phyloP scores from a whole-genome alignment of 108 stramenopile genomes.

The Nitzschia sp. region DNA sequence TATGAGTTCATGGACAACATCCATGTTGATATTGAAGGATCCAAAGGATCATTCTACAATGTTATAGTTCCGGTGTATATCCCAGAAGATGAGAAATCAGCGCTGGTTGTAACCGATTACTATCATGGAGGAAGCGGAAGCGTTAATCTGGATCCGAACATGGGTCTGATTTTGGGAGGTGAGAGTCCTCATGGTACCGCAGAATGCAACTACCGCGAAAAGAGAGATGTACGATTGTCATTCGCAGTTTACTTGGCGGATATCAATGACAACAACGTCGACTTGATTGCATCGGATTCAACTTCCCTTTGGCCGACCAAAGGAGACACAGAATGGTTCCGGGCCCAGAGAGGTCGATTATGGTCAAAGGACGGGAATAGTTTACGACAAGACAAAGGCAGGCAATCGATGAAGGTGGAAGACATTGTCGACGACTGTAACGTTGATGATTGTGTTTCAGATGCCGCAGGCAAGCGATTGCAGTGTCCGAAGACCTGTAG shows the following conservation, averaged over 20 bases:
- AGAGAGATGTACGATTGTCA: conserved; percentile 56
- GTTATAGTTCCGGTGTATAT: conserved; percentile 36
- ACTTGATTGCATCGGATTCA: conserved; percentile 33
- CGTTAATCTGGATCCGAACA: conserved; percentile 40
- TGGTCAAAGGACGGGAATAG: conserved; percentile 37
- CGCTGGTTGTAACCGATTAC: conserved; percentile 31
- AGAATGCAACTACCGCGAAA: conserved; percentile 59
- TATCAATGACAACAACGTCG: conserved; percentile 48
- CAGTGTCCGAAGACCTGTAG: conserved; percentile 38
- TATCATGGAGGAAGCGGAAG: conserved; percentile 24
- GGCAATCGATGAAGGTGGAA: conserved; percentile 36
- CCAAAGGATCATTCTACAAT: conserved; percentile 39
- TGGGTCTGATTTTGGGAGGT: conserved; percentile 61
- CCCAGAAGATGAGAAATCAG: conserved; percentile 19
- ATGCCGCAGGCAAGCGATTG: conserved; percentile 24
- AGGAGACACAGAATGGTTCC: conserved; percentile 34
- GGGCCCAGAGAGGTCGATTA: conserved; percentile 25
- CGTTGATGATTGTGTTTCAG: conserved; percentile 21
- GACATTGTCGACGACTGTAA: conserved; percentile 22
- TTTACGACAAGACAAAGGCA: conserved; percentile 44
- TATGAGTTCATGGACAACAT: conserved; percentile 33
- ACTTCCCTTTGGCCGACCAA: conserved; percentile 38
- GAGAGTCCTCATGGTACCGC: conserved; percentile 64
- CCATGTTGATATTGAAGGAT: conserved; percentile 40
- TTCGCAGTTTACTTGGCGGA: conserved; percentile 70